These are phyloP conservation scores for Teratosphaeria pseudoeucalypti DNA, from an alignment of 2,329 filamentous ascomycete genomes.

Conservation along the genomic window DNA sequence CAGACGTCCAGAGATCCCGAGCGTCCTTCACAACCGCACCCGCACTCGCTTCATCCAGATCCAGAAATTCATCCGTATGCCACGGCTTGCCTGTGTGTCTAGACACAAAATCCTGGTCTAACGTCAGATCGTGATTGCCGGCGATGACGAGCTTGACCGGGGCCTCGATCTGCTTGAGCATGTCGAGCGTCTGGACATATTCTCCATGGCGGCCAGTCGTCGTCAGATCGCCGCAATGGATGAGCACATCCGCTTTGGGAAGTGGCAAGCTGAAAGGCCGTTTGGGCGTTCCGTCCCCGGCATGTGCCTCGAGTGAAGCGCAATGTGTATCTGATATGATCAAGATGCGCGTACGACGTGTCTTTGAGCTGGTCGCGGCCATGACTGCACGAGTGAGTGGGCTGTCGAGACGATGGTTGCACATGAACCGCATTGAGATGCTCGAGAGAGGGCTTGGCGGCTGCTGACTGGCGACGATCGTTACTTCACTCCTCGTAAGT, in stretches of 20 bases:
- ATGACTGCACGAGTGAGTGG: not conserved
- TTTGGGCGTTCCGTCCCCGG: not conserved
- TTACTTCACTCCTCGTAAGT: not conserved
- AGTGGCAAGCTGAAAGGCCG: conserved; percentile 29
- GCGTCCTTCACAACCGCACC: conserved; percentile 8
- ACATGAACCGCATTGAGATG: not conserved
- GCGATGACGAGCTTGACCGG: conserved; percentile 52
- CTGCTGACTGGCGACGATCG: not conserved
- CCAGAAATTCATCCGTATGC: not conserved
- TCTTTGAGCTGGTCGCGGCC: not conserved
- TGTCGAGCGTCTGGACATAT: conserved; percentile 36
- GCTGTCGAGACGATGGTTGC: not conserved
- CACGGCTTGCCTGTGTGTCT: conserved; percentile 3
- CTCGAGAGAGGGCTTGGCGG: not conserved
- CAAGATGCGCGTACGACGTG: conserved; percentile 28
- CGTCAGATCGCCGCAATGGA: conserved; percentile 52
- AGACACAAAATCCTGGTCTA: conserved; percentile 32
- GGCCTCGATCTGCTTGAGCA: conserved; percentile 41
- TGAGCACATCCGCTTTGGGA: conserved; percentile 42
- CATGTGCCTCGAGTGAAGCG: conserved; percentile 4
- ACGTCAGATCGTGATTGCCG: conserved; percentile 51
- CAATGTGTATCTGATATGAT: conserved; percentile 37
- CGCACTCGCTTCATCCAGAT: conserved; percentile 2
- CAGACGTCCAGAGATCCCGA: conserved; percentile 11
- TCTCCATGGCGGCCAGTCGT: conserved; percentile 39